A percentile compares a stretch with the other conserved stretches of the same genome.
These are phyloP conservation scores for Cladosporium oxysporum DNA, from an alignment of 2,329 filamentous ascomycete species.

Conservation along the genomic window DNA sequence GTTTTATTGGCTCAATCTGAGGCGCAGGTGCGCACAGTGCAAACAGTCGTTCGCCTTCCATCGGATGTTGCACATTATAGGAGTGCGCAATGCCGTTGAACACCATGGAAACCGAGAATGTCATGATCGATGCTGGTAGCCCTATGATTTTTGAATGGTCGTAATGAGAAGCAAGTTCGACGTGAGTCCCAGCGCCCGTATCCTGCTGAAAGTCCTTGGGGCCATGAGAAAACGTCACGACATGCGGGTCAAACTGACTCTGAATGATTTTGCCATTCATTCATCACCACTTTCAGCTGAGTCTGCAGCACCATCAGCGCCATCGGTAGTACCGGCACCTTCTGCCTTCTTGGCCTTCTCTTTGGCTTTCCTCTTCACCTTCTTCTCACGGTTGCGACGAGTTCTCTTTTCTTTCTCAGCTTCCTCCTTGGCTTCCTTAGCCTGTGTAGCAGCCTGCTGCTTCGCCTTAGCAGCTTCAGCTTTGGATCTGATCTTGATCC, in stretches of 20 bases:
- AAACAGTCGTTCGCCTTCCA: neutral
- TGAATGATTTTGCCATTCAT: neutral
- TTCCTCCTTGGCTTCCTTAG: conserved; percentile 33
- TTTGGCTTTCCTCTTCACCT: conserved; percentile 37
- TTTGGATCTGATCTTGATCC: conserved; percentile 33
- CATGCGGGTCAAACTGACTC: neutral
- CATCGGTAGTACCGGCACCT: conserved; percentile 8
- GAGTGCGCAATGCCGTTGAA: neutral
- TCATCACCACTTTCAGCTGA: conserved; percentile 9
- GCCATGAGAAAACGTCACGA: neutral
- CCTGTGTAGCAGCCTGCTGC: conserved; percentile 27
- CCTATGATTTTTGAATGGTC: neutral
- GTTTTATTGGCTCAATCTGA: neutral
- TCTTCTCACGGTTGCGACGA: conserved; percentile 38
- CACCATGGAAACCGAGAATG: neutral
- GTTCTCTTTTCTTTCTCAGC: conserved; percentile 38
- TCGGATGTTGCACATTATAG: neutral
- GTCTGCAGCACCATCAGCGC: neutral
- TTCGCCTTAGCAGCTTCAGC: conserved; percentile 26
- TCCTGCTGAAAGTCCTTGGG: neutral
- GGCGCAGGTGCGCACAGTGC: neutral
- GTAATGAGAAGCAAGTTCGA: neutral
- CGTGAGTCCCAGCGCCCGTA: neutral
- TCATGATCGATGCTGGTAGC: neutral
- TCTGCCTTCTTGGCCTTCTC: conserved; percentile 39